These are phyloP conservation scores for Trichothecium roseum DNA, from an alignment of 2,329 filamentous ascomycete genomes.

Conservation along the genomic window DNA sequence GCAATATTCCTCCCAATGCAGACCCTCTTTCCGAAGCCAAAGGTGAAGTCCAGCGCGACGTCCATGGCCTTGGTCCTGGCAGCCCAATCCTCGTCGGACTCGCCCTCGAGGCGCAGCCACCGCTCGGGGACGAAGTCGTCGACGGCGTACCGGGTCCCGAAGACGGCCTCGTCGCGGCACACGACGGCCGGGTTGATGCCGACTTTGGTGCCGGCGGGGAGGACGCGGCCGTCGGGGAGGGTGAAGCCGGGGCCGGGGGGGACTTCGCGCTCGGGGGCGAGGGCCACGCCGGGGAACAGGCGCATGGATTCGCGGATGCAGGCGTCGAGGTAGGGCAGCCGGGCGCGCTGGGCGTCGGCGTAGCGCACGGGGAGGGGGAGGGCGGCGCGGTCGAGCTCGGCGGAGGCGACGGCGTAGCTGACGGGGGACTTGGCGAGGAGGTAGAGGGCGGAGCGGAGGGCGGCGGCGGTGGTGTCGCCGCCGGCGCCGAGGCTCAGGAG, in stretches of 20 bases:
- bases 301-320: slow-evolving; percentile 71
- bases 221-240: slow-evolving; percentile 45
- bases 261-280: slow-evolving; percentile 64
- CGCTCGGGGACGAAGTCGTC: slow-evolving; percentile 59
- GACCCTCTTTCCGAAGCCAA: slow-evolving; percentile 20
- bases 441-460: slow-evolving; percentile 62
- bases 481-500: slow-evolving; percentile 42
- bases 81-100: slow-evolving; percentile 29
- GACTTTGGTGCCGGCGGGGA: slow-evolving; percentile 63
- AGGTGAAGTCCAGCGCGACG: slow-evolving; percentile 16
- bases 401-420: slow-evolving; percentile 42
- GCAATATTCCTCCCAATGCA: slow-evolving; percentile 24
- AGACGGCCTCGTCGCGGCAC: slow-evolving; percentile 57
- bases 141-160: slow-evolving; percentile 56
- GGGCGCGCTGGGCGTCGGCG: slow-evolving; percentile 47
- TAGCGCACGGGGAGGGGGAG: slow-evolving; percentile 51
- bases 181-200: slow-evolving; percentile 69
- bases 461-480: slow-evolving; percentile 71
- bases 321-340: slow-evolving; percentile 63
- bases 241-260: slow-evolving; percentile 53
- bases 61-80: slow-evolving; percentile 51
- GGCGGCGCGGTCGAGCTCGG: slow-evolving; percentile 46
- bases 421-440: slow-evolving; percentile 54
- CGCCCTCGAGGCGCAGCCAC: slow-evolving; percentile 40
- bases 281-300: slow-evolving; percentile 61